Evolutionary conservation across 1,284 basidiomycete species (phyloP), one percentile per base, ranked within the genome.

Genomic region (Neotropicomus parvogracilis): DNA sequence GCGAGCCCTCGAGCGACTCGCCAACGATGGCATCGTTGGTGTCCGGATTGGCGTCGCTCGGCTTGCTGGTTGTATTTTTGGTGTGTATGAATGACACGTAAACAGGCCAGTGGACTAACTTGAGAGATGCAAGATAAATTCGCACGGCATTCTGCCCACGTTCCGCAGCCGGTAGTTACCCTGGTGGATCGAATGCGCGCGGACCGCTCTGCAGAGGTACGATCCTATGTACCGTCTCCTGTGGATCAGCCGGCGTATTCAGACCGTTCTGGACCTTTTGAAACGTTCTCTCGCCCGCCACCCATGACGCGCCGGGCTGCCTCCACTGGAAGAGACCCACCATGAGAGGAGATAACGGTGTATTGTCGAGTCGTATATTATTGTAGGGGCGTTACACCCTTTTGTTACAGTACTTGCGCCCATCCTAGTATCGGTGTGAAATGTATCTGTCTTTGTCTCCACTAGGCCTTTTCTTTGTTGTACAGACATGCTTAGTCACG

Each of bases 1-100:
- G 65, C 68, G 74, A 40, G 69, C 75, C 13, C 68, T 97, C 11
- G 68, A 73, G 27, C 62, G 65, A 40, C 75, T 97, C 40, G 79
- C 80, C 13, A 61, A 71, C 31, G 91, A 95, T 62, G 65, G 62
- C n/a, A 81, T 97, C 20, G 74, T 91, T 41, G 93, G 94, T 58
- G 92, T 98, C 39, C 80, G 93, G 35, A 91, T 97, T 49, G 86
- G 83, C 7, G 76, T 95, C 2, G 85, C 93, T 12, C 79, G 89
- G 37, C 73, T 89, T 27, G 69, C 83, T 17, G 78, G 78, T 32
- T 64, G 70, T 35, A 66, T 85, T 41, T 78, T 72, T 56, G 74
- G 82, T 80, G 63, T 63, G 77, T 68, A 29, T 47, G 19, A 45
- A 31, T 40, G 37, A 26, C 37, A 38, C 40, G 3, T 36, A 19